Conservation (phyloP, 2,329 filamentous ascomycete genomes). For the Ophiostoma sp. region DNA sequence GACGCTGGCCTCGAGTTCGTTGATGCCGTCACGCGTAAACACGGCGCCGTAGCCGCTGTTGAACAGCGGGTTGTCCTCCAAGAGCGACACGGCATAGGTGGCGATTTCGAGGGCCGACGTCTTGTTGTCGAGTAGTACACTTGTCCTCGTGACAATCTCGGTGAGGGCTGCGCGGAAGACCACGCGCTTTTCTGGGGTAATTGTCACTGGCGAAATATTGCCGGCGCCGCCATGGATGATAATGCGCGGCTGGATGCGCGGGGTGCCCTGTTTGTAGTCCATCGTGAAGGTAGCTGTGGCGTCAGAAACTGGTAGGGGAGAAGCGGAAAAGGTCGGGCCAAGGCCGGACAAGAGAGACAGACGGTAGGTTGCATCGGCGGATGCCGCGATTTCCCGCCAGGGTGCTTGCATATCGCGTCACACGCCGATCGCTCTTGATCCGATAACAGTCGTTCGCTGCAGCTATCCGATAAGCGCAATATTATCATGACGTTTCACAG, state of each 20-base stretch:
- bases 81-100: slow-evolving; percentile 64
- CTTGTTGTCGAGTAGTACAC: slow-evolving; percentile 24
- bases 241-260: slow-evolving; percentile 47
- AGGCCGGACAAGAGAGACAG: not conserved
- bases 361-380: not conserved
- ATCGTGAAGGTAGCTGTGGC: not conserved
- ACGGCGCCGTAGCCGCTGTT: slow-evolving; percentile 81
- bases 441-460: slow-evolving; percentile 1
- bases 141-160: slow-evolving; percentile 45
- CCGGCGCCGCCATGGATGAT: slow-evolving; percentile 71
- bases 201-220: slow-evolving; percentile 56
- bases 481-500: not conserved
- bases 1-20: slow-evolving; percentile 79
- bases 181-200: slow-evolving; percentile 53
- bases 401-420: slow-evolving; percentile 7
- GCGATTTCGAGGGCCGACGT: slow-evolving; percentile 63
- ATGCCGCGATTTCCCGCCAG: not conserved
- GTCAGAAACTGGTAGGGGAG: not conserved
- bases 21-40: slow-evolving; percentile 74
- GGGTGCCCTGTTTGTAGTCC: slow-evolving; percentile 10
- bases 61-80: slow-evolving; percentile 78
- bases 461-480: slow-evolving; percentile 6
- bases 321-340: not conserved
- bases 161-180: slow-evolving; percentile 57
- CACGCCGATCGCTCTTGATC: slow-evolving; percentile 6